Evolutionary conservation across 306 rosid genomes (phyloP), one percentile per base, ranked within the genome.

Genomic region (Comarum palustre): DNA sequence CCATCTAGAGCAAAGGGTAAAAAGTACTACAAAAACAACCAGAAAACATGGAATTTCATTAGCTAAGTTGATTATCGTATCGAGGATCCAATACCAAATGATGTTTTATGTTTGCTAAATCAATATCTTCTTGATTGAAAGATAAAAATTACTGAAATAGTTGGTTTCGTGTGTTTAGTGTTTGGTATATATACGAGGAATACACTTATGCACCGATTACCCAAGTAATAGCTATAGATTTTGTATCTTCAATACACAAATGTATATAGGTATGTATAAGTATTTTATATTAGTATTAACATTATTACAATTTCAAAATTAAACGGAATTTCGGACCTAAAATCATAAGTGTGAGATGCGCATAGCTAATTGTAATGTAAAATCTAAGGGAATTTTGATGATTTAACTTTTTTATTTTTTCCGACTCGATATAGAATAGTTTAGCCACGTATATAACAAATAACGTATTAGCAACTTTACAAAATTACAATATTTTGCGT

Each of bases 1-100:
- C 99, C 96, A 9, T 80, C 86, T 7, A 86, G 74, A 61, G 99
- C 99, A 88, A 90, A 90, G 71, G 99, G 97, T 76, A 95, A 74
- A 88, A 95, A 91, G 78, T 95, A 95, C 99, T 95, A 85, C 58
- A 58, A 60, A 32, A 61, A 2, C 73, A 9, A 72, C 27, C 38
- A 38, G 29, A 71, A 42, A 13, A 63, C 4, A 10, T 31, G 27
- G 19, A 54, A 24, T 4, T 60, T 20, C 10, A 8, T 54, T 54
- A 20, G 6, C n/a, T n/a, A n/a, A n/a, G 5, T 14, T 15, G 45
- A 10, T 46, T 14, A 14, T 14, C 48, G 48, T 45, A 3, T 2
- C 17, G 47, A 29, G 31, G 31, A 41, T 41, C 45, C 2, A 45
- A 45, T 45, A 45, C 48, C 16, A 15, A 14, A 14, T 14, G 19